phyloP scores from a whole-genome alignment of 2,329 filamentous ascomycete species.

The Chaetomiaceae sp. region DNA sequence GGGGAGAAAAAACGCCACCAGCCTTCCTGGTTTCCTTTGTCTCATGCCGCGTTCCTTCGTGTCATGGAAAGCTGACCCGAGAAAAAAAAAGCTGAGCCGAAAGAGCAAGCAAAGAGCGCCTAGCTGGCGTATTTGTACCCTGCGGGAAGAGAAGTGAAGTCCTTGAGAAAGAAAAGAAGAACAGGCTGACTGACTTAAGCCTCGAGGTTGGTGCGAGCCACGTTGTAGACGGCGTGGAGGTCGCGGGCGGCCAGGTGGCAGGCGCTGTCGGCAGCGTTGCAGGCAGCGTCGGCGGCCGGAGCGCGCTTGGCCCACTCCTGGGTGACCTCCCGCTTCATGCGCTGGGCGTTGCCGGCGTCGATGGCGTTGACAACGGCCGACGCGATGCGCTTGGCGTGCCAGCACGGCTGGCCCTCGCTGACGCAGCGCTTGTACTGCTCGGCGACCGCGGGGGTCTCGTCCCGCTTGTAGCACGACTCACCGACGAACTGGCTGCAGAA shows the following conservation, averaged over 20 bases:
- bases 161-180: background rate
- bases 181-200: slow-evolving; percentile 12
- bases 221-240: slow-evolving; percentile 30
- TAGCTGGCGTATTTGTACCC: too few relatives aligned
- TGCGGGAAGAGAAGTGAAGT: too few relatives aligned
- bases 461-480: slow-evolving; percentile 32
- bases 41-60: background rate
- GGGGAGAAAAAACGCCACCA: too few relatives aligned
- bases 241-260: slow-evolving; percentile 35
- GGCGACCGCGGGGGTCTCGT: slow-evolving; percentile 17
- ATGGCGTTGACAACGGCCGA: slow-evolving; percentile 30
- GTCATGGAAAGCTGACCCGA: background rate
- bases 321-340: slow-evolving; percentile 22
- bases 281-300: slow-evolving; percentile 29
- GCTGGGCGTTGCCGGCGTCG: slow-evolving; percentile 21
- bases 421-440: slow-evolving; percentile 22
- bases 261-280: slow-evolving; percentile 28
- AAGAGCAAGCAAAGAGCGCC: too few relatives aligned
- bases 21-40: background rate
- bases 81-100: too few relatives aligned
- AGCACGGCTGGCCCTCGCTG: slow-evolving; percentile 36
- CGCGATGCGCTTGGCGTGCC: slow-evolving; percentile 37
- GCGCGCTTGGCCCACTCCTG: slow-evolving; percentile 30
- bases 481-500: slow-evolving; percentile 20
- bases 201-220: slow-evolving; percentile 28